Evolutionary conservation across 306 rosid genomes (phyloP).

Genomic region (Mimosa bimucronata): DNA sequence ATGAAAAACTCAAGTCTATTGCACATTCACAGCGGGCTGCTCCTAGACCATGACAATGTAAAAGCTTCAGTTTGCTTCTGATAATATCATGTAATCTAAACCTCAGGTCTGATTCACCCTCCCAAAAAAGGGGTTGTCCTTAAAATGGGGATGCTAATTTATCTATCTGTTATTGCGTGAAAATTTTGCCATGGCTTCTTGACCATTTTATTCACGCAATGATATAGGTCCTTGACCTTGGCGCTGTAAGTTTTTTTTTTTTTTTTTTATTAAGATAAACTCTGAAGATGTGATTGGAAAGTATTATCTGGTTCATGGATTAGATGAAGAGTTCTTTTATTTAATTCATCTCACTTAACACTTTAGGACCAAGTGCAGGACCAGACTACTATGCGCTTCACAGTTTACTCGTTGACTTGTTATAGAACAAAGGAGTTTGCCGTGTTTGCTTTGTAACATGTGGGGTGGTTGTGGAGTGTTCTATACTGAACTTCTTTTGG

Average conservation of each 20-base stretch:
- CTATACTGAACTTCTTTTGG: not conserved
- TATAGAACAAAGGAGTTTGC: no score
- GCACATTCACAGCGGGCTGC: not conserved
- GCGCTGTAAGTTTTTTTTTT: not conserved
- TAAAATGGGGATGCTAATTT: not conserved
- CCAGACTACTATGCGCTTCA: no score
- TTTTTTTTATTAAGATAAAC: not conserved
- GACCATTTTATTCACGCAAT: constrained; percentile 20
- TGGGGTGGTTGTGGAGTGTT: not conserved
- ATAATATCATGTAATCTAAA: not conserved
- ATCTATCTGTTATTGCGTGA: constrained; percentile 5
- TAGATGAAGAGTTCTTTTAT: not conserved
- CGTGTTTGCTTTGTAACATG: not conserved
- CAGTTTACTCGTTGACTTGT: no score
- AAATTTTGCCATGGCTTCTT: constrained; percentile 25
- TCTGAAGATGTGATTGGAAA: not conserved
- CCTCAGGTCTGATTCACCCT: constrained; percentile 8
- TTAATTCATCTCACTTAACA: not conserved
- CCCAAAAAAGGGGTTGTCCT: not conserved
- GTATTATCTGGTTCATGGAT: not conserved
- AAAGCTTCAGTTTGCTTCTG: not conserved
- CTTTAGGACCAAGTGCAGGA: not conserved
- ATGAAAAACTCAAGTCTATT: constrained; percentile 15
- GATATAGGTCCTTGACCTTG: not conserved
- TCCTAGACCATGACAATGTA: not conserved